Evolutionary conservation across 2,329 filamentous ascomycete genomes (phyloP), one percentile per base, ranked within the genome.

Genomic region (Claviceps cyperi): DNA sequence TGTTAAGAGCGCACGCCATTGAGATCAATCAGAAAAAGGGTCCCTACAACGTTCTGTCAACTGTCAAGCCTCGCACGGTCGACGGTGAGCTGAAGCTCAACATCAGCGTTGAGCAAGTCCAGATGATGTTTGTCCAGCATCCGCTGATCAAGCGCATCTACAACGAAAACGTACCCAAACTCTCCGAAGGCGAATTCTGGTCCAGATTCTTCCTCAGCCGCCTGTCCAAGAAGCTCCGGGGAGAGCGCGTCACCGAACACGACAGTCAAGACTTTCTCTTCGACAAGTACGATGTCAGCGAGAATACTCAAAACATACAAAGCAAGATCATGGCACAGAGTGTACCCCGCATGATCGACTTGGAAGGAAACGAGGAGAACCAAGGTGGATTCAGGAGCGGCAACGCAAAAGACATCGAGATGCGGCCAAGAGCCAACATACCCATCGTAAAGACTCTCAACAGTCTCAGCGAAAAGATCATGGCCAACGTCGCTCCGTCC

Each of bases 351-450:
- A 90, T 94, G 55, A 90, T 98, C 57, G 86, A 98, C 63, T 68
- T 98, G 24, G 87, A 91, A 62, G 92, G 84, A 32, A 98, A 98
- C 61, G 92, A 97, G 67, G 86, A 92, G 64, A 91, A 98, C 60
- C 83, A 94, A 64, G 94, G 89, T 57, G 86, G 90, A 49, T 79
- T 83, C 60, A 83, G 77, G 59, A 69, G 76, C 53, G 92, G 92
- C 47, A 97, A 98, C 64, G 76, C 84, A 48, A 88, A 91, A 50
- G 89, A 97, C 62, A 70, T 85, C 37, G 92, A 94, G 56, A 96
- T 97, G 88, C 78, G 87, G 36, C 88, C 89, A 2, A 75, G 81
- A 11, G 70, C 78, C 44, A 91, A 92, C 61, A 83, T 92, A 2
- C 90, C 89, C 11, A 94, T 97, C 54, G 83, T 97, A 55, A 81